Base-by-base conservation (phyloP, 306 rosid species). In the Cyamopsis tetragonoloba region DNA sequence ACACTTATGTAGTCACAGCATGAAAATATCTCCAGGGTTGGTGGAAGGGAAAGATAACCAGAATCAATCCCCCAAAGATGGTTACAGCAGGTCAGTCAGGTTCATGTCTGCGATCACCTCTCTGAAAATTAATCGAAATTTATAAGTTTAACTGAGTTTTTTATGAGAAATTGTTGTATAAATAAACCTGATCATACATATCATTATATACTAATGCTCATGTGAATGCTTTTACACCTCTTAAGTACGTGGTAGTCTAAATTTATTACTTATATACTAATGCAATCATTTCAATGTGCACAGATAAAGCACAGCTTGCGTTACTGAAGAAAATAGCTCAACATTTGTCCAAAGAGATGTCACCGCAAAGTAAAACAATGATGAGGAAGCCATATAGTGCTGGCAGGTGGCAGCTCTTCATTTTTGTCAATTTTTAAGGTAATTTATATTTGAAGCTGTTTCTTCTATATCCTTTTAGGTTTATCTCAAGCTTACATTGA, bases 271-370 rank as follows among this genome's bases (percentile, higher is more conserved):
- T n/a, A n/a, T n/a, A n/a, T n/a, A n/a, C n/a, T n/a, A n/a, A n/a
- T n/a, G 75, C 97, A 67, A 68, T 95, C 66, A 73, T 91, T 75
- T 86, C 97, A 6, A 95, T 91, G 92, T 73, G 96, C 56, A 86
- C 99, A 1, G 99, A 95, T 70, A 88, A 91, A 79, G 96, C 97
- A 51, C 99, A 95, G 62, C 48, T 91, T 42, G 95, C 88, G 61
- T 83, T 95, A 71, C 79, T 95, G 73, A 95, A 91, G 83, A 97
- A 95, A 85, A 95, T 95, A 82, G 96, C 99, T 67, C 99, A 91
- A 55, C 95, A 91, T 77, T 73, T 95, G 76, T 85, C 83, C 59
- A 91, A 90, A 77, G 97, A 91, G 35, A 76, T 85, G 85, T 22
- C 96, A 57, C 88, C 96, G 0, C 86, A 80, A 71, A 78, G 85